phyloP scores from a whole-genome alignment of 2,329 filamentous ascomycete species.

The Exophiala aquamarina region DNA sequence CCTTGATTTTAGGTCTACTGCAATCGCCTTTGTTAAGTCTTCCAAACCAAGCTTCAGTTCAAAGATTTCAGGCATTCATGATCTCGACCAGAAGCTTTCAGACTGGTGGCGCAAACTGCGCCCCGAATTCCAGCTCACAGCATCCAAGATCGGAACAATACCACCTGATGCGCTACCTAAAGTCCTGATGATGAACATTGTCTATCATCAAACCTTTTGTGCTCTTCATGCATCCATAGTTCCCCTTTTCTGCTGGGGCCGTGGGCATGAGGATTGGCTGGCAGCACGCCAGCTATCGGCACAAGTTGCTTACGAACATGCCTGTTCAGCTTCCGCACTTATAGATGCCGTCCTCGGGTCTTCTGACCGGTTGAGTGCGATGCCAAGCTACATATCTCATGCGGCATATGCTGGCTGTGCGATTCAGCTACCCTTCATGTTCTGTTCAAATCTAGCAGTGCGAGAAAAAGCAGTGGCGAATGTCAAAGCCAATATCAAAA shows the following conservation, averaged over 20 bases:
- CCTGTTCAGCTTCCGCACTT: neutral
- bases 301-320: neutral
- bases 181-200: neutral
- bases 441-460: neutral
- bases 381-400: constrained; percentile 3
- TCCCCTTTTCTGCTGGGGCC: neutral
- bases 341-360: neutral
- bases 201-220: neutral
- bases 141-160: neutral
- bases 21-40: constrained; percentile 8
- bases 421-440: constrained; percentile 2
- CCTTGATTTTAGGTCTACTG: constrained; percentile 7
- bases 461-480: neutral
- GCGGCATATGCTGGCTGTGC: constrained; percentile 3
- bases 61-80: constrained; percentile 8
- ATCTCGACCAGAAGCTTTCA: constrained; percentile 9
- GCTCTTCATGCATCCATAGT: neutral
- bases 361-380: neutral
- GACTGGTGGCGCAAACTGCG: constrained; percentile 9
- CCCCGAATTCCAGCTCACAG: neutral
- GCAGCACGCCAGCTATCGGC: neutral
- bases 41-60: constrained; percentile 4
- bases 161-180: constrained; percentile 4
- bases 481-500: neutral
- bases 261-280: neutral